These are phyloP conservation scores for Capsicum pubescens DNA, from an alignment of 257 asterid genomes.

Conservation along the genomic window DNA sequence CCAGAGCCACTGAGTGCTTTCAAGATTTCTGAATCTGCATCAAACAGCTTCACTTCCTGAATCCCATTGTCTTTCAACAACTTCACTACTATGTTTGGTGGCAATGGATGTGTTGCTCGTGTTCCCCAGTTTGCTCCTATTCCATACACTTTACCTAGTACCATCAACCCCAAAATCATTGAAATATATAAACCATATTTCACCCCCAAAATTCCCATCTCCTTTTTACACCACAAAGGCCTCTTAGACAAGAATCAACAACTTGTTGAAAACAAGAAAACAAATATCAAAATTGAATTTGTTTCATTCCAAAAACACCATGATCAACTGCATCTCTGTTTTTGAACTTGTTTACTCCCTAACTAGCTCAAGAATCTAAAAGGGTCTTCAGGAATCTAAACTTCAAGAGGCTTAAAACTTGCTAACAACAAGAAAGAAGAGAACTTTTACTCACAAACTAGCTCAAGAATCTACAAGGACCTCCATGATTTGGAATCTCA, in stretches of 20 bases:
- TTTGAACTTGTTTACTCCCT: no score
- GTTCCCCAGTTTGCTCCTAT: constrained; percentile 98
- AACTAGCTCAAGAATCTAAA: not conserved
- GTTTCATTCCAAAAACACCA: not conserved
- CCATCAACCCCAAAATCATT: constrained; percentile 35
- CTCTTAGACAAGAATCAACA: not conserved
- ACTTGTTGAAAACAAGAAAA: not conserved
- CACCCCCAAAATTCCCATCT: constrained; percentile 47
- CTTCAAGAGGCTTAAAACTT: not conserved
- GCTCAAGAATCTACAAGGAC: not conserved
- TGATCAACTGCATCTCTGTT: not conserved
- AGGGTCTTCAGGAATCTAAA: not conserved
- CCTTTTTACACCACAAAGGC: not conserved
- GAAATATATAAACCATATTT: constrained; percentile 34
- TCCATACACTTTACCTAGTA: constrained; percentile 50
- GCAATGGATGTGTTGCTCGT: constrained; percentile 76
- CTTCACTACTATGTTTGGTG: constrained; percentile 64
- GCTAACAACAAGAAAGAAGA: not conserved
- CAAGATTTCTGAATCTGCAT: constrained; percentile 67
- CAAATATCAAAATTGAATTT: not conserved
- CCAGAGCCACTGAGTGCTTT: constrained; percentile 80
- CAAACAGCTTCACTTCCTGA: constrained; percentile 85
- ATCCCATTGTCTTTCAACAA: constrained; percentile 81
- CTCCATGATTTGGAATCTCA: not conserved
- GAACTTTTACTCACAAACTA: not conserved